Base-by-base conservation (phyloP, 2,329 filamentous ascomycete species). In the Rugonectria rugulosa region DNA sequence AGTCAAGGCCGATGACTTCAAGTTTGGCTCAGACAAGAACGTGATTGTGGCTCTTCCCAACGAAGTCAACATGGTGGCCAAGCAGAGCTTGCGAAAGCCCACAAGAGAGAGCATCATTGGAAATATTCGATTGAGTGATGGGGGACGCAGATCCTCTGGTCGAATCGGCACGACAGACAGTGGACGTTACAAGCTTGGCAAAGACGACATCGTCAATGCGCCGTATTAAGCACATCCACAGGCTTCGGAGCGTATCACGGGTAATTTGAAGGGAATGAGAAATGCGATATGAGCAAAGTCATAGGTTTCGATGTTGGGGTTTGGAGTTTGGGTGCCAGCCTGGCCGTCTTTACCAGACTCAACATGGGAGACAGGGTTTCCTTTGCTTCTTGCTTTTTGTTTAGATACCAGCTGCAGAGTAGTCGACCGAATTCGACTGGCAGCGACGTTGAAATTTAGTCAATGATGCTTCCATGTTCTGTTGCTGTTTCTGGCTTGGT, bases 1-100 rank as follows among this genome's bases (percentile, higher is more conserved):
- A 61, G 92, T 99, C 70, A 97, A 96, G 81, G 95, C 95, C 4
- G 95, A 99, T 73, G 96, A 99, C 73, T 99, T 99, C 86, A 92
- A 95, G 68, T 99, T 92, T 69, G 94, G 94, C 41, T 93, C 89
- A 5, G 95, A 99, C 75, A 96, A 97, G 84, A 97, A 97, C 68
- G 92, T 99, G 67, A 97, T 99, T 68, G 94, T 99, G 29, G 95
- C 95, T 1, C 79, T 99, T 61, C 93, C 95, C 2, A 97, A 99
- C 71, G 93, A 98, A 73, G 95, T 99, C 64, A 96, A 97, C 75
- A 98, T 98, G 93, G 91, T 99, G 11, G 89, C 88, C 40, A 93
- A 94, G 75, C 85, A 89, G 66, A 88, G 87, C 53, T 84, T 99
- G 70, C 91, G 91, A 80, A 88, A 88, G 69, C 92, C 94, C 2